Base-by-base conservation (phyloP, 1,284 basidiomycete genomes). In the Heterobasidion parviporum region DNA sequence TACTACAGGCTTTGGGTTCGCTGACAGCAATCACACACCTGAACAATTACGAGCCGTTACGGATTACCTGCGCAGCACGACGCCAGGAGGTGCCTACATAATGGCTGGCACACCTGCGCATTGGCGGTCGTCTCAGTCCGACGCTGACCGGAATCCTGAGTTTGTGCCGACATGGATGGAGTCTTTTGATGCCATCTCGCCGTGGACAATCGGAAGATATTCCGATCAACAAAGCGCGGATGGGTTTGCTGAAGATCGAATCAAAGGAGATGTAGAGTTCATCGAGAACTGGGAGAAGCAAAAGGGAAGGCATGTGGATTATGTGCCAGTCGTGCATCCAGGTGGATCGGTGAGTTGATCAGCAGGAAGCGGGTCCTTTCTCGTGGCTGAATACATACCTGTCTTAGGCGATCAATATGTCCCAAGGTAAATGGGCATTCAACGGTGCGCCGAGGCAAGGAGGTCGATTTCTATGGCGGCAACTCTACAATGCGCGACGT, bases 181-280 rank as follows among this genome's bases (percentile, higher is more conserved):
- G 33, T 81, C 80, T 43, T 87, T 88, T 58, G 87, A 90, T 61
- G 85, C 85, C 1, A 79, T 90, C 56, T 85, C 81, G 20, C 87
- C 86, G 2, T 90, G 87, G 87, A 87, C 83, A 6, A 74, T 90
- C 12, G 87, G 87, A 1, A 72, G 85, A 47, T 87, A 80, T 61
- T 69, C 70, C 35, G 77, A 75, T 57, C 77, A 82, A 59, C 72
- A 74, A 49, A 79, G 80, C 14, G 83, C 79, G 0, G 83, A 87
- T 57, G 61, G 68, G 32, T 88, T 83, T 64, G 78, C 79, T 15
- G 74, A 80, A 61, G 74, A 76, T 16, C 80, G 77, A 47, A 79
- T 87, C 66, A 82, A 79, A 56, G 77, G 71, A 0, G 87, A 90
- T 65, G 67, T 79, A 1, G 81, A 84, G 41, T 67, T 82, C 33